Conservation (phyloP, 345 rosid genomes). For the Mangifera indica region DNA sequence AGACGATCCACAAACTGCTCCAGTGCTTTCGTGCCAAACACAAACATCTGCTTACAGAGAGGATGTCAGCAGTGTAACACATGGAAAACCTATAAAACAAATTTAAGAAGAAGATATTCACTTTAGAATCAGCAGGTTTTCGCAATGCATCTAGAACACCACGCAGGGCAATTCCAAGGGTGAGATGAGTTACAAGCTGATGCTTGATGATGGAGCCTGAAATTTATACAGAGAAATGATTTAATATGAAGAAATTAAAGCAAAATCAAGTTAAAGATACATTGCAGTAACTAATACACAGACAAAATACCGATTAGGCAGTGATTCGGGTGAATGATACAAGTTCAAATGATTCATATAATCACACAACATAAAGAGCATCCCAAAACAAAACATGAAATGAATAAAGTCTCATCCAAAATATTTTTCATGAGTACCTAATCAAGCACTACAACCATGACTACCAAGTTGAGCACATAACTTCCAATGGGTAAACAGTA, state of each 20-base stretch:
- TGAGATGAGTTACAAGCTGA: conserved; percentile 88
- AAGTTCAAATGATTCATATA: not conserved
- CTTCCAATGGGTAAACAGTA: not conserved
- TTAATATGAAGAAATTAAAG: not conserved
- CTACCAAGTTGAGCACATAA: conserved; percentile 1
- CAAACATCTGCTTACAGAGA: conserved; percentile 71
- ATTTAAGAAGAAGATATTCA: conserved; percentile 29
- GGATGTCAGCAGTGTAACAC: conserved; percentile 9
- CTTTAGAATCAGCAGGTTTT: conserved; percentile 98
- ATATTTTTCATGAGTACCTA: not conserved
- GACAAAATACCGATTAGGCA: not conserved
- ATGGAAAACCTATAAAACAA: conserved; percentile 5
- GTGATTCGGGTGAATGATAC: not conserved
- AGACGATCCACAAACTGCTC: conserved; percentile 96
- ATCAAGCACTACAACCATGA: not conserved
- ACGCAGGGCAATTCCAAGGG: conserved; percentile 94
- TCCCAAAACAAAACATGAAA: not conserved
- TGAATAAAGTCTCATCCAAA: not conserved
- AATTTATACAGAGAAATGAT: conserved; percentile 22
- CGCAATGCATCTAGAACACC: conserved; percentile 91
- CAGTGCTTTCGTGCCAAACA: conserved; percentile 91
- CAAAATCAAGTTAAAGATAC: not conserved
- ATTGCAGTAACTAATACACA: not conserved
- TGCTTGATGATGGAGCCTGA: conserved; percentile 95
- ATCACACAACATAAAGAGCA: not conserved